Conservation (phyloP, 805 yeast species). For the Pichia gijzeniarum region DNA sequence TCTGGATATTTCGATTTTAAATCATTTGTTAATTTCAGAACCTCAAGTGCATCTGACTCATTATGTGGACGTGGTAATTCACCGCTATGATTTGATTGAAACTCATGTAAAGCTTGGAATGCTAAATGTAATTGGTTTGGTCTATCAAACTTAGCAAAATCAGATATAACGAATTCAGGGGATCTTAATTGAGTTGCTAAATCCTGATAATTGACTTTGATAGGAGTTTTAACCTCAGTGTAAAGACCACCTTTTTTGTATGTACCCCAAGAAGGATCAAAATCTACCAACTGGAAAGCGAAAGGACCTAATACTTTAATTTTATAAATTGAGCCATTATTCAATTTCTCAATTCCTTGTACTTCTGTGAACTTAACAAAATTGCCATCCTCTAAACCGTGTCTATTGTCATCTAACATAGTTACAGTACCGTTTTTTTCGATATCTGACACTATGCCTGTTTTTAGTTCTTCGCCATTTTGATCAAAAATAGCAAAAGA, state of each 20-base stretch:
- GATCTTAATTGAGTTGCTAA: conserved; percentile 55
- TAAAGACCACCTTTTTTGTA: conserved; percentile 84
- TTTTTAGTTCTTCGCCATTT: conserved; percentile 86
- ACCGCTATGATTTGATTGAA: conserved; percentile 55
- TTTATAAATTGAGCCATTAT: conserved; percentile 67
- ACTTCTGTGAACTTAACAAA: conserved; percentile 83
- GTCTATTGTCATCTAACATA: conserved; percentile 85
- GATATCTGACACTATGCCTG: conserved; percentile 86
- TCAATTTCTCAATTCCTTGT: conserved; percentile 67
- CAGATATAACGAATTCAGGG: conserved; percentile 80
- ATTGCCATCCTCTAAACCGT: conserved; percentile 89
- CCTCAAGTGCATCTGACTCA: conserved; percentile 65
- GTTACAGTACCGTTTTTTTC: conserved; percentile 89
- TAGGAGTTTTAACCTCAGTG: conserved; percentile 87
- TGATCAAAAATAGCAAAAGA: conserved; percentile 74
- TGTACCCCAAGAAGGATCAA: conserved; percentile 48
- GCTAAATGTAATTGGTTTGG: conserved; percentile 88
- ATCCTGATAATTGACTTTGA: conserved; percentile 52
- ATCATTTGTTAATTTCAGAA: conserved; percentile 52
- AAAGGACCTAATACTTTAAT: conserved; percentile 91
- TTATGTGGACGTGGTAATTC: conserved; percentile 71
- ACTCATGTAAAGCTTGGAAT: conserved; percentile 81
- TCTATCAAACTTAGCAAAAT: conserved; percentile 90
- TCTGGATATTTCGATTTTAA: conserved; percentile 50
- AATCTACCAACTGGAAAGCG: conserved; percentile 66